Base-by-base conservation (phyloP, 2,329 filamentous ascomycete genomes). In the Sporothrix pseudoabietina region DNA sequence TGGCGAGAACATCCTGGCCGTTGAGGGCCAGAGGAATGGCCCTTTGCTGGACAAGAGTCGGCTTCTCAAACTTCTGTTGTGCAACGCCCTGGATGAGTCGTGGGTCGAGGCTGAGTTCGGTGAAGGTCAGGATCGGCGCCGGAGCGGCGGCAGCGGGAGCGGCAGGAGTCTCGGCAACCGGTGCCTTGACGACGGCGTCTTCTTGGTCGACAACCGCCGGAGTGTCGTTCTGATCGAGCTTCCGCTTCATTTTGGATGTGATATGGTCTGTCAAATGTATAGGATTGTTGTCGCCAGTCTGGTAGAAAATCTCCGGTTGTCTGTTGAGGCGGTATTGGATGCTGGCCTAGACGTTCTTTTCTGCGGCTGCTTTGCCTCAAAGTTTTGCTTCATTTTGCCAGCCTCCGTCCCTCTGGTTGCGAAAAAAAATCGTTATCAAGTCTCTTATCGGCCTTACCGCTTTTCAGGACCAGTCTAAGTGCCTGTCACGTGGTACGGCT, bases 1-100 rank as follows among this genome's bases (percentile, higher is more conserved):
- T 94, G 72, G 94, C 94, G 54, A 98, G 85, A 66, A 99, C 90
- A 85, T 98, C 94, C 79, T 93, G 91, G 14, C 96, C 95, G 76
- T 94, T 90, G 22, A 98, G 85, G 30, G 93, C 94, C 52, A 98
- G 83, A 1, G 96, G 96, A 75, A 99, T 97, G 1, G 93, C 93
- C 81, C 92, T 91, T 57, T 89, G 88, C 82, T 99, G 96, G 1
- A 98, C 92, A 14, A 91, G 87, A n/a, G 96, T 98, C 16, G 96
- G 96, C 73, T 90, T 90, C 75, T 91, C 87, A 84, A 94, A 98
- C 81, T 92, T 91, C 82, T 96, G 92, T 80, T 92, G 91, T 65
- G 91, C 91, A 77, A 98, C 88, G 72, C 92, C 94, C 84, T 97
- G 93, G 47, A 98, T 86, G 41, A 99, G 85, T 77, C 96, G 90